phyloP scores from a whole-genome alignment of 2,329 filamentous ascomycete genomes.

The Plectosphaerella sp. region DNA sequence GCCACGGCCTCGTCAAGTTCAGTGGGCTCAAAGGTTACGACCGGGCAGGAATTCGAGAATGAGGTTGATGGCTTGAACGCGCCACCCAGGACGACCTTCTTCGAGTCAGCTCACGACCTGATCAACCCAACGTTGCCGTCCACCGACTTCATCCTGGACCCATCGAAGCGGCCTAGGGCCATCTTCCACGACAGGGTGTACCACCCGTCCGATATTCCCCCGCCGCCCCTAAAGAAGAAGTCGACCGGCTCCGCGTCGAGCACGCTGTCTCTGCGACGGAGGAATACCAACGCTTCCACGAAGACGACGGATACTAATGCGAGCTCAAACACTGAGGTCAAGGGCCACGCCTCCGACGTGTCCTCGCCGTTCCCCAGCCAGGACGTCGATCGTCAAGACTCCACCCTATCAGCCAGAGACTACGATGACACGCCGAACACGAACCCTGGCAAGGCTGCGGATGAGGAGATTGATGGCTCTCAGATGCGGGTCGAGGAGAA shows the following conservation, averaged over 20 bases:
- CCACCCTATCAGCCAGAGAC: constrained; percentile 38
- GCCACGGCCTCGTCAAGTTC: constrained; percentile 23
- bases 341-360: not conserved
- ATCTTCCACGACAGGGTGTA: constrained; percentile 98
- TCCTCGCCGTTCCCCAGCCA: constrained; percentile 17
- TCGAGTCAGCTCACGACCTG: constrained; percentile 90
- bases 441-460: constrained; percentile 33
- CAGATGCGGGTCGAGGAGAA: constrained; percentile 94
- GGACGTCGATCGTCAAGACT: constrained; percentile 35
- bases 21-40: constrained; percentile 36
- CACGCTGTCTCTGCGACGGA: constrained; percentile 24
- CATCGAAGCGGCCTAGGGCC: constrained; percentile 73
- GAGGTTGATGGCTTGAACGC: constrained; percentile 50
- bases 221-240: constrained; percentile 63
- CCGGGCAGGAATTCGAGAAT: constrained; percentile 43
- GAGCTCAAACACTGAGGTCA: constrained; percentile 16
- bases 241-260: constrained; percentile 26
- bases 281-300: not conserved
- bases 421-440: constrained; percentile 48
- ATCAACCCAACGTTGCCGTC: constrained; percentile 85
- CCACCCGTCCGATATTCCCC: constrained; percentile 87
- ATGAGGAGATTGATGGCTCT: constrained; percentile 47
- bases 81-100: constrained; percentile 87
- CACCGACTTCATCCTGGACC: constrained; percentile 77
- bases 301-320: not conserved